phyloP scores from a whole-genome alignment of 306 rosid genomes.

The Albizia julibrissin region DNA sequence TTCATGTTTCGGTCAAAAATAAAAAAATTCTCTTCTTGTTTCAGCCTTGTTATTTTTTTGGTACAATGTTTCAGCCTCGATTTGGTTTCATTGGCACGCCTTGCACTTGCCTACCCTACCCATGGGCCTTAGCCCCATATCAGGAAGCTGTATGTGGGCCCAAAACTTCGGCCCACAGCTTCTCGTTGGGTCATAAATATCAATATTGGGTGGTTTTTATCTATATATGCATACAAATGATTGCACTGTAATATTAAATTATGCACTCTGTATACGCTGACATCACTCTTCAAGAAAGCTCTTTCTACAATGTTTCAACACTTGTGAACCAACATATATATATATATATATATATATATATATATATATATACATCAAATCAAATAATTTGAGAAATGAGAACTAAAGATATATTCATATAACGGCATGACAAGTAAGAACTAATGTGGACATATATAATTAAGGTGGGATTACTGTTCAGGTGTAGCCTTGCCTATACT shows the following conservation, averaged over 20 bases:
- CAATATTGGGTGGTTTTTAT: not conserved
- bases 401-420: no score
- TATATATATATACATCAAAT: no score
- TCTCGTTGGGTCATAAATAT: not conserved
- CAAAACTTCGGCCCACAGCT: not conserved
- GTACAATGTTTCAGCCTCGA: no score
- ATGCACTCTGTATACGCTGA: not conserved
- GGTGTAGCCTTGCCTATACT: constrained; percentile 74
- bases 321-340: not conserved
- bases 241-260: not conserved
- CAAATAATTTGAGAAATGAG: not conserved
- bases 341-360: no score
- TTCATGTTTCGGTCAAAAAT: no score
- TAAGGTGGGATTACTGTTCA: constrained; percentile 16
- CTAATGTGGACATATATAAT: not conserved
- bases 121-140: not conserved
- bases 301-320: not conserved
- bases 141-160: not conserved
- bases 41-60: no score
- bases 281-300: not conserved
- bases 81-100: not conserved
- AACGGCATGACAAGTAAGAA: not conserved
- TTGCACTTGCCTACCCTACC: not conserved
- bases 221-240: no score
- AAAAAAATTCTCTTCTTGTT: no score